Evolutionary conservation across 1,284 basidiomycete genomes (phyloP).

Genomic region (Violaceomyces palustris): DNA sequence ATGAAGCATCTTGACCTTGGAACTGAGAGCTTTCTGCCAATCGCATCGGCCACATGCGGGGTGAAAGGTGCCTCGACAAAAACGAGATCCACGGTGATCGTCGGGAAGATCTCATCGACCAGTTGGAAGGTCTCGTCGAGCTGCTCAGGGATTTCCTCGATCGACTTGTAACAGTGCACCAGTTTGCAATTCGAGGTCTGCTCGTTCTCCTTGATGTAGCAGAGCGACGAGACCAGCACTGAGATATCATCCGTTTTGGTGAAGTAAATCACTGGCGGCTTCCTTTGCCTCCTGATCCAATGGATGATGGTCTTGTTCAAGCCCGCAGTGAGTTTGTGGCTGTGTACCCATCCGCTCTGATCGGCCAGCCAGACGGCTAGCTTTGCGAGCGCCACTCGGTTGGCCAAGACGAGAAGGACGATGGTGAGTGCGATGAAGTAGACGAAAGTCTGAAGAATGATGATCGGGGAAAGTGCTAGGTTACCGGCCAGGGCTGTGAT

Average conservation of each 20-base stretch:
- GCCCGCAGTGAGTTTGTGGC: constrained; percentile 51
- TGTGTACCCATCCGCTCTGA: too few relatives aligned
- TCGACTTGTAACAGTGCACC: constrained; percentile 62
- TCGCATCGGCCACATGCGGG: constrained; percentile 14
- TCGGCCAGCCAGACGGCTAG: constrained; percentile 64
- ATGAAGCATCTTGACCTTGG: constrained; percentile 23
- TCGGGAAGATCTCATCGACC: constrained; percentile 39
- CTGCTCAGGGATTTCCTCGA: constrained; percentile 54
- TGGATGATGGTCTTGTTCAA: constrained; percentile 57
- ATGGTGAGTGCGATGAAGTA: constrained; percentile 54
- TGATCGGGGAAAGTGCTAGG: constrained; percentile 56
- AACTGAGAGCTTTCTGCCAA: constrained; percentile 15
- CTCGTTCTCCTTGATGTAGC: constrained; percentile 64
- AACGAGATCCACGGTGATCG: constrained; percentile 36
- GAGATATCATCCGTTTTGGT: constrained; percentile 55
- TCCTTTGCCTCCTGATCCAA: constrained; percentile 57
- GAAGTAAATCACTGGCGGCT: constrained; percentile 57
- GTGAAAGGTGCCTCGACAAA: constrained; percentile 37
- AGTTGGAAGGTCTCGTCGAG: constrained; percentile 49
- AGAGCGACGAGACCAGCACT: constrained; percentile 62
- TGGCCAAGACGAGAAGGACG: constrained; percentile 57
- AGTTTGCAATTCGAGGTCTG: constrained; percentile 65
- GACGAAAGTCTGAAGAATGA: constrained; percentile 57
- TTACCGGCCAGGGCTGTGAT: constrained; percentile 58
- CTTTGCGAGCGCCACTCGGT: constrained; percentile 59